Base-by-base conservation (phyloP, 2,329 filamentous ascomycete species). In the Lachnellula occidentalis region DNA sequence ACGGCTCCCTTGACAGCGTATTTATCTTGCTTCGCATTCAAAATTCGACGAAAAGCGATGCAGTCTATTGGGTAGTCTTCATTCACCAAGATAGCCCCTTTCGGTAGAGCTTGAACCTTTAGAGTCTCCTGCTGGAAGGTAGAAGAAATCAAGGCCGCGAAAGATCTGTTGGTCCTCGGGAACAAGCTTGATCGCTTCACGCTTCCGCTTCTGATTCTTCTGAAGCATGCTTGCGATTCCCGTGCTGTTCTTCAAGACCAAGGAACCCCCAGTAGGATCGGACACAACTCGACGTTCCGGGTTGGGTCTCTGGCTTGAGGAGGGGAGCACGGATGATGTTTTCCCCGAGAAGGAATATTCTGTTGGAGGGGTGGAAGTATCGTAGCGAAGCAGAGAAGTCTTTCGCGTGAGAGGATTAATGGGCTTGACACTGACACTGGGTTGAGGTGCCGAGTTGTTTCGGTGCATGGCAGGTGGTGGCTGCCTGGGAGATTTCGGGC, bases 51-150 rank as follows among this genome's bases (percentile, higher is more conserved):
- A 58, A 81, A 83, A 36, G 73, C 71, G 37, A 89, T 78, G 59
- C 87, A 91, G 53, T 91, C 86, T 2, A 86, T 72, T 0, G 85
- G 81, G 62, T 87, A 92, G 0, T 76, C 73, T 48, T 88, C 85
- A 54, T 84, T 86, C 11, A 91, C 84, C 3, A 95, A 62, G 2
- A 76, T 63, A 12, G 81, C 67, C n/a, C 70, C 64, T 5, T 72
- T 67, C 43, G 73, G 63, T 22, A 66, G 19, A n/a, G 46, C 17
- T 1, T 43, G 64, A n/a, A 64, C 21, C 2, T 50, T 53, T 34
- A 58, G 55, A 4, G 34, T 45, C 5, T 53, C 62, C 31, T 61
- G 94, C 88, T 0, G 91, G 92, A 5, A 95, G 82, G 68, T 94
- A 96, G 71, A 83, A 88, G 60, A 90, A 86, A 0, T 72, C 69